These are phyloP conservation scores for Tricharina praecox DNA, from an alignment of 495 filamentous ascomycete genomes.

Conservation along the genomic window DNA sequence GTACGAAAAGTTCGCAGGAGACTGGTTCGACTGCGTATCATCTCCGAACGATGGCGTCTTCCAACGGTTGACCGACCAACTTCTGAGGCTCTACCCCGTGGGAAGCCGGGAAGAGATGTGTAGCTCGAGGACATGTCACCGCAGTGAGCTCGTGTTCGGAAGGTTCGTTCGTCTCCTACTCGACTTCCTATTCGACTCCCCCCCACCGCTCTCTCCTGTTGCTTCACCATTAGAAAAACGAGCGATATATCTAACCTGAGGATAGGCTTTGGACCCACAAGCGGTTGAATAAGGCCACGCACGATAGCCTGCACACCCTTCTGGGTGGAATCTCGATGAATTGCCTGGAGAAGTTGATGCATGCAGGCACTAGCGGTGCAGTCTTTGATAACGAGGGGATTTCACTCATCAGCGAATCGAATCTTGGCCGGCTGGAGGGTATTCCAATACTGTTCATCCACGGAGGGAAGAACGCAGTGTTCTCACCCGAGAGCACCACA, in stretches of 20 bases:
- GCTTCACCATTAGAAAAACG: no score
- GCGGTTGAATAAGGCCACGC: conserved; percentile 47
- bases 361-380: conserved; percentile 36
- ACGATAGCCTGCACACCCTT: conserved; percentile 44
- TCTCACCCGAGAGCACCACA: conserved; percentile 41
- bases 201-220: no score
- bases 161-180: conserved; percentile 26
- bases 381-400: conserved; percentile 34
- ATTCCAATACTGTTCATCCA: conserved; percentile 43
- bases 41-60: conserved; percentile 32
- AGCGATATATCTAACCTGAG: conserved; percentile 7
- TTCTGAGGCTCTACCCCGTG: conserved; percentile 42
- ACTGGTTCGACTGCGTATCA: conserved; percentile 39
- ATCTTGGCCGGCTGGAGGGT: conserved; percentile 36
- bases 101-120: conserved; percentile 41
- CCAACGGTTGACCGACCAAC: conserved; percentile 39
- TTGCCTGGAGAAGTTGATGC: conserved; percentile 40
- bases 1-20: conserved; percentile 33
- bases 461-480: conserved; percentile 44
- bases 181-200: not conserved
- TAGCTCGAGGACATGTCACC: conserved; percentile 44
- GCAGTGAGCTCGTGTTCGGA: conserved; percentile 44
- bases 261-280: conserved; percentile 39
- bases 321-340: conserved; percentile 47
- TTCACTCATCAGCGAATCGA: conserved; percentile 33